A percentile compares a stretch with the other conserved stretches of the same genome.
phyloP scores from a whole-genome alignment of 2,329 filamentous ascomycete species.

The Xylaria sp. region DNA sequence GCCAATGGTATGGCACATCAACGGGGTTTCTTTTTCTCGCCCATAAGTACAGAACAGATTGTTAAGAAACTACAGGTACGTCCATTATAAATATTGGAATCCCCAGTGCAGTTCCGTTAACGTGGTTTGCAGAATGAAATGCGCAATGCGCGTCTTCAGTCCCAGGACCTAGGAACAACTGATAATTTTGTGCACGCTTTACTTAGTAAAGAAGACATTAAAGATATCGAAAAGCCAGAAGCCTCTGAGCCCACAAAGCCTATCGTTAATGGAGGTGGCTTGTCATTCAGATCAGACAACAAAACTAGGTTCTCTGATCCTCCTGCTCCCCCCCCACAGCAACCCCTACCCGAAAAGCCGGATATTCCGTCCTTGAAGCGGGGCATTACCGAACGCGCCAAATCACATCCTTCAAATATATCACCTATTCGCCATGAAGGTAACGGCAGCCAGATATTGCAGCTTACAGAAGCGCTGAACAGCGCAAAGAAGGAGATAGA shows the following conservation, averaged over 20 bases:
- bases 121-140: slow-evolving; percentile 73
- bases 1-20: slow-evolving; percentile 70
- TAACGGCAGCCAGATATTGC: slow-evolving; percentile 74
- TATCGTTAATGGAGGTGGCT: slow-evolving; percentile 56
- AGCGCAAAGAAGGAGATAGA: slow-evolving; percentile 87
- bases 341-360: slow-evolving; percentile 91
- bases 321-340: slow-evolving; percentile 89
- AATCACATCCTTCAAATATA: slow-evolving; percentile 55
- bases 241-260: slow-evolving; percentile 54
- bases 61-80: slow-evolving; percentile 84
- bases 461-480: slow-evolving; percentile 83
- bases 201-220: slow-evolving; percentile 72
- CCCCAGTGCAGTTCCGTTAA: slow-evolving; percentile 29
- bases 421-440: slow-evolving; percentile 65
- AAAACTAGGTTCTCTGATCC: slow-evolving; percentile 91
- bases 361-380: slow-evolving; percentile 78
- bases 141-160: slow-evolving; percentile 85
- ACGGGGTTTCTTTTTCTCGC: slow-evolving; percentile 83
- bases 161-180: slow-evolving; percentile 82
- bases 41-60: slow-evolving; percentile 92
- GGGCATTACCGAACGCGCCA: slow-evolving; percentile 75
- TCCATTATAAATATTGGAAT: slow-evolving; percentile 30
- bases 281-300: slow-evolving; percentile 70
- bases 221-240: slow-evolving; percentile 61
- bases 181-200: slow-evolving; percentile 80